Evolutionary conservation across 805 yeast species (phyloP), one percentile per base, ranked within the genome.

Genomic region (Cyberlindnera samutprakarnensis): DNA sequence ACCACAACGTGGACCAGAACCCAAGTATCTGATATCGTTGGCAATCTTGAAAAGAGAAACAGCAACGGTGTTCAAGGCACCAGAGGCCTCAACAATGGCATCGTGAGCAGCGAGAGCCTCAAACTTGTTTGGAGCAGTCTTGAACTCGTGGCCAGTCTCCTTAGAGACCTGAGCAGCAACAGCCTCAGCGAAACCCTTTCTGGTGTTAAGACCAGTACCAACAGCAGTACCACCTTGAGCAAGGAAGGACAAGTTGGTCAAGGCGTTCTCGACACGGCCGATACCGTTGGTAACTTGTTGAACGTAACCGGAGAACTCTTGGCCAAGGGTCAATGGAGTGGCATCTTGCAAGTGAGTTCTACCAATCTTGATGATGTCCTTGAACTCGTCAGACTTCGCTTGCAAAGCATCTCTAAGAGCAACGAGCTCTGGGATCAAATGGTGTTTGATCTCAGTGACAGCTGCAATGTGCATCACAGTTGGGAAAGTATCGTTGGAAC

Each of bases 171-270:
- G 77, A 39, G 71, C 78, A 39, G 98, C 98, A 47, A 92, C 77
- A 48, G 81, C 77, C 49, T 67, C 78, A 51, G 86, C 94, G 58
- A 82, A 92, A 17, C 97, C 97, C 56, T 75, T 73, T 58, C 64
- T 79, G 64, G 97, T 90, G 77, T 92, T 92, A 51, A 92, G 74
- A 46, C 98, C 98, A 35, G 98, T 92, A 51, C 98, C 98, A 35
- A 92, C 98, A 41, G 98, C 98, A 42, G 98, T 92, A 68, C 98
- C 98, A 68, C 98, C 98, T 70, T 92, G 98, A 29, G 98, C 98
- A 49, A 92, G 74, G 58, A 58, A 75, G 52, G 78, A 71, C 57
- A 92, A 70, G 62, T 77, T 76, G 47, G 84, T 84, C 45, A 92
- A 72, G 32, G 80, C 61, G 42, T 65, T 64, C 66, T 86, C 85